Conservation (phyloP, 2,329 filamentous ascomycete genomes). For the Aspergillus pseudoterreus region DNA sequence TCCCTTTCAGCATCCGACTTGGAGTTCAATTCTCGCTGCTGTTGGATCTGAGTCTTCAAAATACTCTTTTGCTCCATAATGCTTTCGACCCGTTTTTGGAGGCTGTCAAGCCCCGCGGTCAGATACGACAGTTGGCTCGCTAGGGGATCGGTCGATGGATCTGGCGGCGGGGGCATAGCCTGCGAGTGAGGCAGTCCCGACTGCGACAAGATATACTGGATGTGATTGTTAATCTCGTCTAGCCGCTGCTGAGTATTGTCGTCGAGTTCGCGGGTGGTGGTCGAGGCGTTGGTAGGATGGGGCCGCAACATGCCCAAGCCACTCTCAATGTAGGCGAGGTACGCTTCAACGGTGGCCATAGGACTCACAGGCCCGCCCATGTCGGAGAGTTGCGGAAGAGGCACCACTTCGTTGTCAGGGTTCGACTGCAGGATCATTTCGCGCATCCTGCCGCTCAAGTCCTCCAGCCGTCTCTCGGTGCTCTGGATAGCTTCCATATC, state of each 20-base stretch:
- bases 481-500: constrained; percentile 52
- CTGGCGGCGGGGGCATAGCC: constrained; percentile 56
- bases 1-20: constrained; percentile 67
- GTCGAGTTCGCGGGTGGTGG: constrained; percentile 9
- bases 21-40: constrained; percentile 87
- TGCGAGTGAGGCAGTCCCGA: constrained; percentile 43
- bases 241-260: constrained; percentile 54
- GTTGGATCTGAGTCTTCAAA: constrained; percentile 86
- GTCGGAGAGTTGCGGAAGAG: constrained; percentile 31
- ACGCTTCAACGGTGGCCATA: constrained; percentile 43
- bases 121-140: constrained; percentile 73
- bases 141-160: constrained; percentile 54
- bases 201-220: constrained; percentile 56
- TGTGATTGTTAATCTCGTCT: constrained; percentile 59
- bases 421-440: constrained; percentile 57
- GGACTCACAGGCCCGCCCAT: constrained; percentile 25
- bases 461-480: constrained; percentile 64
- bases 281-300: constrained; percentile 31
- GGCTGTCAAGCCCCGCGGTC: constrained; percentile 70
- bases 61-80: constrained; percentile 86
- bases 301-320: constrained; percentile 59
- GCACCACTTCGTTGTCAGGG: constrained; percentile 32
- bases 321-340: constrained; percentile 69
- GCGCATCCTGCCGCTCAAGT: constrained; percentile 63
- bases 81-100: constrained; percentile 71